phyloP scores from a whole-genome alignment of 2,329 filamentous ascomycete genomes.

The Thelonectria rubi region DNA sequence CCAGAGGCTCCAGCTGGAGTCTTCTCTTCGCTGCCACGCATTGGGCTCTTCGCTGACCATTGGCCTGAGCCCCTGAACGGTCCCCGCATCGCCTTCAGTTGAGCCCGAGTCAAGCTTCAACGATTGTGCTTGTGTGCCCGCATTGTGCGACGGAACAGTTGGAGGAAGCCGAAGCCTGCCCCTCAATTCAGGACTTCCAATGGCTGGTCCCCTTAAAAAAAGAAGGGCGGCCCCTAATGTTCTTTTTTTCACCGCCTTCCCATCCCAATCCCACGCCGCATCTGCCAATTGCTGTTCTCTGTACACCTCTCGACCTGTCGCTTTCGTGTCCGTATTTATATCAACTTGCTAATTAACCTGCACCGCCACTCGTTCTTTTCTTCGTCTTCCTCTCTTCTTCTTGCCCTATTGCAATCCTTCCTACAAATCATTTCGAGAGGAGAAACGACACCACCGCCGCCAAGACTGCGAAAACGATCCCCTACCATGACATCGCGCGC shows the following conservation, averaged over 20 bases:
- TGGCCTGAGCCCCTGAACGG: background rate
- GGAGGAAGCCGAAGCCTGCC: background rate
- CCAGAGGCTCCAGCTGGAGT: background rate
- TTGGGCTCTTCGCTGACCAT: background rate
- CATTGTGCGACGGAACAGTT: background rate
- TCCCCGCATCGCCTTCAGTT: background rate
- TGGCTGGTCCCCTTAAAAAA: constrained; percentile 34
- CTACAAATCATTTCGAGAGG: background rate
- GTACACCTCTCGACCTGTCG: constrained; percentile 8
- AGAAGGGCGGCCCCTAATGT: constrained; percentile 28
- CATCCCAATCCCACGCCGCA: constrained; percentile 9
- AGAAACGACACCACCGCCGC: background rate
- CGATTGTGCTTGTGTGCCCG: background rate
- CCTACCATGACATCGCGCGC: constrained; percentile 43
- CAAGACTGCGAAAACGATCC: background rate
- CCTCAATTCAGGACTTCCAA: background rate
- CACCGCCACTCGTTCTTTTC: background rate
- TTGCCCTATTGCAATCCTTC: background rate
- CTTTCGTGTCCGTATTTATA: constrained; percentile 19
- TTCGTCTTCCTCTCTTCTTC: background rate
- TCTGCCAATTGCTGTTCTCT: constrained; percentile 7
- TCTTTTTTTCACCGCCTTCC: constrained; percentile 39
- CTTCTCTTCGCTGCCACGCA: background rate
- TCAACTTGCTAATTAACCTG: background rate
- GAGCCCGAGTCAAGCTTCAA: background rate